Conservation (phyloP, 495 filamentous ascomycete species). For the Cudoniella acicularis region DNA sequence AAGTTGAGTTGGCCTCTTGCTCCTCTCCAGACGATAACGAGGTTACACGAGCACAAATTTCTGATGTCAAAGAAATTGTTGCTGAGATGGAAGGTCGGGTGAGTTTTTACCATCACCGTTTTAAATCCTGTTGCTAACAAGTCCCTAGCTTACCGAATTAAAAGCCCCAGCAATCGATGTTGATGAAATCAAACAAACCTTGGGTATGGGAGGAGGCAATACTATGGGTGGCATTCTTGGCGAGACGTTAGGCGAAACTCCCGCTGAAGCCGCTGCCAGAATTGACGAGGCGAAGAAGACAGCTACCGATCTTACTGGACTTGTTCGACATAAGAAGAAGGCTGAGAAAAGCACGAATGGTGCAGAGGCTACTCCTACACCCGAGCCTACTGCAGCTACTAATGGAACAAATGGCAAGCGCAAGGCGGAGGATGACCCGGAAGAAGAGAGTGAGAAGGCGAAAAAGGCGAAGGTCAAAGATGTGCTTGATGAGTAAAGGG, state of each 20-base stretch:
- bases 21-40: constrained; percentile 53
- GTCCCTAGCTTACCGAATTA: constrained; percentile 67
- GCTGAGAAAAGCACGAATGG: background rate
- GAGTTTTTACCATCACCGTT: constrained; percentile 29
- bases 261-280: constrained; percentile 56
- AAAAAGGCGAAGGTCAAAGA: constrained; percentile 35
- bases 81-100: constrained; percentile 83
- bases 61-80: constrained; percentile 82
- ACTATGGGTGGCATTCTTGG: constrained; percentile 67
- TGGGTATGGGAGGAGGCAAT: constrained; percentile 42
- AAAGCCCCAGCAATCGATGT: constrained; percentile 62
- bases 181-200: constrained; percentile 40
- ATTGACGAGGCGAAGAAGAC: constrained; percentile 74
- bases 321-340: constrained; percentile 74
- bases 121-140: constrained; percentile 1
- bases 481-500: constrained; percentile 8
- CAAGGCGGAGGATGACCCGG: constrained; percentile 42
- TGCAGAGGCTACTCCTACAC: constrained; percentile 30
- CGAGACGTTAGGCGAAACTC: constrained; percentile 64
- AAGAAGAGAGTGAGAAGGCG: constrained; percentile 30
- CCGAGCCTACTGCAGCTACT: constrained; percentile 1
- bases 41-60: constrained; percentile 60
- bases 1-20: constrained; percentile 54
- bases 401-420: constrained; percentile 32
- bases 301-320: constrained; percentile 79